A percentile compares a stretch with the other conserved stretches of the same genome.
phyloP scores from a whole-genome alignment of 1,284 basidiomycete genomes.

The Cutaneotrichosporon cutaneum region DNA sequence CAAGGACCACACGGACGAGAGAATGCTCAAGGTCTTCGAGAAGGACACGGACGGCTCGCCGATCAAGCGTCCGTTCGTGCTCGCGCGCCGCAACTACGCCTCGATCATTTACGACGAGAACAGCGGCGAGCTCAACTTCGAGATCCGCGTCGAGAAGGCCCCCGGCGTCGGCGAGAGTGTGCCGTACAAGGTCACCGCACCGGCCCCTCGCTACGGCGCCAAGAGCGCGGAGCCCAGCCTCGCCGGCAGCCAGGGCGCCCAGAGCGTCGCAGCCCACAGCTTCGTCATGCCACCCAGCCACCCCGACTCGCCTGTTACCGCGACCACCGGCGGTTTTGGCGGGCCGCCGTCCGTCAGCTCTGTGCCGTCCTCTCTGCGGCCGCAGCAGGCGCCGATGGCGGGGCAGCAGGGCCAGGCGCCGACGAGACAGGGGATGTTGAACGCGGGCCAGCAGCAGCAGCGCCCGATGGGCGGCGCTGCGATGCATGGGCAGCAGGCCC shows the following conservation, averaged over 20 bases:
- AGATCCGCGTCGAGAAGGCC: slow-evolving; percentile 79
- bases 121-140: slow-evolving; percentile 74
- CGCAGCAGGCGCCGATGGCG: neutral
- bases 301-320: neutral
- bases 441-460: neutral
- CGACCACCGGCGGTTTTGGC: neutral
- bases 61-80: slow-evolving; percentile 9
- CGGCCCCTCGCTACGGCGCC: slow-evolving; percentile 27
- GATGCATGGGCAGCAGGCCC: neutral
- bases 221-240: slow-evolving; percentile 1
- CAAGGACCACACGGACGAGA: slow-evolving; percentile 66
- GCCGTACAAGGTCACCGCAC: slow-evolving; percentile 57
- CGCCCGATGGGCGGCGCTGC: neutral
- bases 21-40: slow-evolving; percentile 79
- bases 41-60: slow-evolving; percentile 73
- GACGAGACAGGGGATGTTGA: neutral
- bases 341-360: neutral
- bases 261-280: neutral
- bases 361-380: neutral
- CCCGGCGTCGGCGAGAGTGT: slow-evolving; percentile 76
- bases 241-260: neutral
- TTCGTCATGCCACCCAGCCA: neutral
- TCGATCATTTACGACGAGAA: slow-evolving; percentile 63
- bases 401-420: neutral
- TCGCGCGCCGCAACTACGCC: slow-evolving; percentile 85